Evolutionary conservation across 805 yeast genomes (phyloP).

Genomic region (Spathaspora passalidarum): DNA sequence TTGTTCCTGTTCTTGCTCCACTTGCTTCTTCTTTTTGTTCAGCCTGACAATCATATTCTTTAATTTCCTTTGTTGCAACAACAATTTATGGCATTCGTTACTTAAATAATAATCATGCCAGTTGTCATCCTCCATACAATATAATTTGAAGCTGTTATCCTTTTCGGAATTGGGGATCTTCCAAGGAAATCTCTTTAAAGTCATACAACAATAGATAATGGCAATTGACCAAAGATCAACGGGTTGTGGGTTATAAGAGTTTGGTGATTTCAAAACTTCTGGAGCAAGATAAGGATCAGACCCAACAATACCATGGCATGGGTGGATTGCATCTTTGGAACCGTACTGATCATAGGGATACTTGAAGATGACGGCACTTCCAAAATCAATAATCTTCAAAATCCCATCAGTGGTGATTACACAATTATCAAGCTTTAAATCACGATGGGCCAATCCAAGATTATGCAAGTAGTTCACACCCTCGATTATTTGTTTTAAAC

Average conservation of each 20-base stretch:
- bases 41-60: conserved; percentile 44
- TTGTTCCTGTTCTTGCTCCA: conserved; percentile 12
- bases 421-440: conserved; percentile 88
- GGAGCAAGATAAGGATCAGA: conserved; percentile 90
- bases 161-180: conserved; percentile 74
- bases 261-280: conserved; percentile 68
- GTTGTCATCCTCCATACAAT: conserved; percentile 75
- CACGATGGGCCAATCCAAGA: conserved; percentile 88
- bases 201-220: conserved; percentile 89
- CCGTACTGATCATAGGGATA: conserved; percentile 67
- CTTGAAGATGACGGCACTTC: conserved; percentile 86
- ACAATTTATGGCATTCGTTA: conserved; percentile 66
- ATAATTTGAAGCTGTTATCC: conserved; percentile 80
- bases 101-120: conserved; percentile 74
- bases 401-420: conserved; percentile 80
- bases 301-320: conserved; percentile 76
- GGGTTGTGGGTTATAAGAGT: conserved; percentile 79
- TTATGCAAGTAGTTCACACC: conserved; percentile 81
- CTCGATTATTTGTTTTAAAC: conserved; percentile 79
- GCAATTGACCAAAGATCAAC: conserved; percentile 95
- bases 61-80: conserved; percentile 56
- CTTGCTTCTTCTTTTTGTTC: conserved; percentile 38
- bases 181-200: conserved; percentile 91
- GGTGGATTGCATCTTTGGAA: conserved; percentile 61
- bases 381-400: conserved; percentile 88